Base-by-base conservation (phyloP, 257 asterid genomes). In the Verbena officinalis region DNA sequence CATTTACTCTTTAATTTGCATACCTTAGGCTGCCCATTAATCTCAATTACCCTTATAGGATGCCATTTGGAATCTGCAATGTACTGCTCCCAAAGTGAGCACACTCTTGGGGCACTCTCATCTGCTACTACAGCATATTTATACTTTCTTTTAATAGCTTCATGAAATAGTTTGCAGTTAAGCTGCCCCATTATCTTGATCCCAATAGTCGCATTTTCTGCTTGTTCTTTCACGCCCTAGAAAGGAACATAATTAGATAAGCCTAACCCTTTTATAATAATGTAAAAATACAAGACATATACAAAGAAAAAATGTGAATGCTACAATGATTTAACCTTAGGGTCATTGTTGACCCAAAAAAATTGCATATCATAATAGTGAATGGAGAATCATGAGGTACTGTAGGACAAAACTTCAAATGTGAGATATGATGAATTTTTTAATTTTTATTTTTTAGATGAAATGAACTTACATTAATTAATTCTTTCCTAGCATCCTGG, bases 101-200 rank as follows among this genome's bases (percentile, higher is more conserved):
- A 85, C 78, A 90, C 55, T 44, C 83, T 87, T 20, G 86, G 52
- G 38, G 91, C 90, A 71, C 63, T 81, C 51, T 73, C 87, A 60
- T 80, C 83, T 59, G 94, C 86, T 38, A 81, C 4, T 42, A 16
- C 84, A 9, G 53, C 70, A 49, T 75, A 84, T 40, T 64, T 76
- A 61, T 85, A 72, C 68, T 78, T 87, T 74, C 77, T 80, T 68
- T 80, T 86, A 83, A 81, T 78, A 61, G 83, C 86, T 31, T 67
- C 81, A 36, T 61, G 78, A 76, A 90, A 84, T 49, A 94, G 89
- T 83, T 83, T 81, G 62, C 36, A 70, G 39, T 89, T 80, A n/a
- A 90, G 94, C 67, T 87, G 91, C 42, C 95, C 97, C 87, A 84
- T 83, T 67, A 81, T 76, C 77, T 84, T 87, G 49, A 87, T 82